These are phyloP conservation scores for Moesziomyces parantarcticus DNA, from an alignment of 1,284 basidiomycete genomes.

Conservation along the genomic window DNA sequence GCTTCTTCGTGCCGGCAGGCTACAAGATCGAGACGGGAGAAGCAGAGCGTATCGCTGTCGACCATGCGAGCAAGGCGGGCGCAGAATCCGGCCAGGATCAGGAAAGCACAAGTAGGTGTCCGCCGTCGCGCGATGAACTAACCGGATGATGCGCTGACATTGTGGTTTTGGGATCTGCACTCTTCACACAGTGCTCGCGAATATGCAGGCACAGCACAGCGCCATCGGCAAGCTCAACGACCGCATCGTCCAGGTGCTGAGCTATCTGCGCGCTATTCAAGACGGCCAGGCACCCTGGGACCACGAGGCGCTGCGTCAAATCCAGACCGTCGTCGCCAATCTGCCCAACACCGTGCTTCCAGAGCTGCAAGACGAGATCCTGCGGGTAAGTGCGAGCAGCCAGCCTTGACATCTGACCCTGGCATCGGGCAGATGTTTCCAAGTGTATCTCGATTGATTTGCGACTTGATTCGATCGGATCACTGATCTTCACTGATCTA, in stretches of 20 bases:
- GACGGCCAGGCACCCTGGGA: slow-evolving; percentile 38
- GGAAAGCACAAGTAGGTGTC: slow-evolving; percentile 69
- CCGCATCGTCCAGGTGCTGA: slow-evolving; percentile 81
- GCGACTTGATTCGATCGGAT: neutral
- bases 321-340: slow-evolving; percentile 85
- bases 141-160: neutral
- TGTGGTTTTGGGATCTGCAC: neutral
- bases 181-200: slow-evolving; percentile 78
- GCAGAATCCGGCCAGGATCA: slow-evolving; percentile 77
- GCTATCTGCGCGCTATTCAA: slow-evolving; percentile 72
- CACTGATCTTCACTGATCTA: slow-evolving; percentile 22
- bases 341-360: slow-evolving; percentile 44
- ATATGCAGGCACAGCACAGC: slow-evolving; percentile 88
- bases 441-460: neutral
- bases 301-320: slow-evolving; percentile 82
- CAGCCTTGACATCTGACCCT: neutral
- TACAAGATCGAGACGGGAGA: slow-evolving; percentile 96
- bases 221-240: slow-evolving; percentile 96
- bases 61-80: slow-evolving; percentile 89
- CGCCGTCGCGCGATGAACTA: neutral
- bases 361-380: slow-evolving; percentile 52
- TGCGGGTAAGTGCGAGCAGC: slow-evolving; percentile 28
- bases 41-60: slow-evolving; percentile 96
- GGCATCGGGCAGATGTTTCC: neutral
- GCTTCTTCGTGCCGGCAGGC: slow-evolving; percentile 78